Evolutionary conservation across 805 yeast species (phyloP), one percentile per base, ranked within the genome.

Genomic region (Pichia paraexigua): DNA sequence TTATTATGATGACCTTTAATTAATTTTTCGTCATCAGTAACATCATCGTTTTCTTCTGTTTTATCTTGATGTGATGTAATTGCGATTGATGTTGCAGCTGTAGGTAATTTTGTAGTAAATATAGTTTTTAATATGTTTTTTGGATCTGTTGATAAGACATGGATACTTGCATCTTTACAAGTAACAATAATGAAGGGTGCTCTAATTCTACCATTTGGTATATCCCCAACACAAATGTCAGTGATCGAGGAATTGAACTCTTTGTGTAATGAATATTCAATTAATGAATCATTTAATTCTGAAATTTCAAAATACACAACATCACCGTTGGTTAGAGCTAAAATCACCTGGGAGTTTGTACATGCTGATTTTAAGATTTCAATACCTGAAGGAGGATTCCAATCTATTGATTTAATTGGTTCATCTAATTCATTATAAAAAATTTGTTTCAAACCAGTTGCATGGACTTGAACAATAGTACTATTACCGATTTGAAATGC

Each of bases 341-440:
- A 58, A 0, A 78, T 80, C 0, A 91, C 70, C 65, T 94, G 98
- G 2, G 77, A 73, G 24, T 74, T 70, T 18, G 89, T 87, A 3
- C 84, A 67, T 1, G 87, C 63, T 0, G 88, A 83, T n/a, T 71
- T 68, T 0, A 77, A 60, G 41, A 94, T 74, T 24, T 76, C 71
- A 21, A 82, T 78, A 2, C 94, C 95, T 0, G 83, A 81, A 0
- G 97, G 95, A 1, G 96, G 88, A 28, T 66, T 71, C 98, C 98
- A 94, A 55, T 85, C 85, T 15, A 74, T 67, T 43, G 67, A 63
- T 20, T 67, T 57, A 24, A 57, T 58, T 2, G 58, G 59, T 5
- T 60, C 58, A n/a, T 71, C 64, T n/a, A 61, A 56, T 28, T 58
- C 59, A 20, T 58, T 58, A 51, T 63, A 56, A 40, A 64, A 60